A percentile compares a stretch with the other conserved stretches of the same genome.
Evolutionary conservation across 2,329 filamentous ascomycete species (phyloP).

Genomic region (Paramyrothecium sp.): DNA sequence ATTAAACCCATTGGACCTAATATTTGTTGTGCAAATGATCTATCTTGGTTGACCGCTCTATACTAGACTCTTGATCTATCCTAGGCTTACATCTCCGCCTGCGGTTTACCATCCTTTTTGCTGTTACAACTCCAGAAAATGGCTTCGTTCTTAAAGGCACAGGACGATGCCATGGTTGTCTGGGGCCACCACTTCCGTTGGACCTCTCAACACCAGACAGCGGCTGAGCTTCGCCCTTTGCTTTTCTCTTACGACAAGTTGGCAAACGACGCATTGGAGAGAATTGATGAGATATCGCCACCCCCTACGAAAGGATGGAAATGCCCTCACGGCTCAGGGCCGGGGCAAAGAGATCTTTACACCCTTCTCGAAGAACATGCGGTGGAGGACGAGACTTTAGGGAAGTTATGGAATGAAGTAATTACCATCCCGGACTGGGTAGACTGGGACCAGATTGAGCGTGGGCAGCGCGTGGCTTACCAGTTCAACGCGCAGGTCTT

Average conservation of each 20-base stretch:
- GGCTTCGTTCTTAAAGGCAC: too few species aligned
- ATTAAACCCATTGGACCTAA: not conserved
- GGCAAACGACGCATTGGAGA: slow-evolving; percentile 63
- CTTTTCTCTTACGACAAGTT: slow-evolving; percentile 68
- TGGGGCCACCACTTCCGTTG: slow-evolving; percentile 62
- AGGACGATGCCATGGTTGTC: not conserved
- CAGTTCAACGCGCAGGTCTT: slow-evolving; percentile 69
- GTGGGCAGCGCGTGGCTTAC: slow-evolving; percentile 77
- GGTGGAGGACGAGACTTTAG: slow-evolving; percentile 50
- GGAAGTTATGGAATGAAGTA: slow-evolving; percentile 63
- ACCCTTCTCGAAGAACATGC: slow-evolving; percentile 58
- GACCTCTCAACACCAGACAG: slow-evolving; percentile 61
- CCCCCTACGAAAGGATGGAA: slow-evolving; percentile 21
- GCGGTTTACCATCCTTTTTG: too few species aligned
- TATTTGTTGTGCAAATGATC: too few species aligned
- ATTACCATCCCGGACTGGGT: slow-evolving; percentile 72
- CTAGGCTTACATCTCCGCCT: too few species aligned
- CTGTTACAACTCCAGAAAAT: too few species aligned
- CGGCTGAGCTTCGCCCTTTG: slow-evolving; percentile 57
- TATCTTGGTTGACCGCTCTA: too few species aligned
- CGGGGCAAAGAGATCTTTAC: slow-evolving; percentile 57
- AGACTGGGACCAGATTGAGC: slow-evolving; percentile 71
- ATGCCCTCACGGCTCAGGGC: slow-evolving; percentile 22
- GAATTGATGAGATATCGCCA: slow-evolving; percentile 58
- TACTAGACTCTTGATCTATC: too few species aligned